These are phyloP conservation scores for Pseudogymnoascus sp. DNA, from an alignment of 2,329 filamentous ascomycete genomes.

Conservation along the genomic window DNA sequence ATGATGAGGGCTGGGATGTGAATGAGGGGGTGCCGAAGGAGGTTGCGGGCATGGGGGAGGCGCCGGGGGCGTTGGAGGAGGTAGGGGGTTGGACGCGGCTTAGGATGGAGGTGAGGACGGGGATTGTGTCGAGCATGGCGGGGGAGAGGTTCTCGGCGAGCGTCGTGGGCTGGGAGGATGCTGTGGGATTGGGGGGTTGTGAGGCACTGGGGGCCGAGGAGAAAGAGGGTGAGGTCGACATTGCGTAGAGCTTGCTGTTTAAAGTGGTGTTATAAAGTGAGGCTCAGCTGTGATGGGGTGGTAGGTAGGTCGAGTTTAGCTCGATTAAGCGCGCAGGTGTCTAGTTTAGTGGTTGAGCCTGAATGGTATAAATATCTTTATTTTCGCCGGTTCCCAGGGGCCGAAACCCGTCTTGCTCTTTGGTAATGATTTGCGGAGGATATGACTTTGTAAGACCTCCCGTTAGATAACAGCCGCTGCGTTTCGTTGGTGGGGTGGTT, in stretches of 20 bases:
- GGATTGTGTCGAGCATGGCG: constrained; percentile 76
- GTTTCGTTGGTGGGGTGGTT: constrained; percentile 4
- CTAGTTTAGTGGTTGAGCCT: neutral
- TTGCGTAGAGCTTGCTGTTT: constrained; percentile 12
- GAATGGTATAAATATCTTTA: neutral
- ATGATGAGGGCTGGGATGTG: constrained; percentile 20
- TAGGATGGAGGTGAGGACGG: constrained; percentile 70
- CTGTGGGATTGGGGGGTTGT: constrained; percentile 23
- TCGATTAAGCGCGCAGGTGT: neutral
- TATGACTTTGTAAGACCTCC: neutral
- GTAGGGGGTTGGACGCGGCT: constrained; percentile 54
- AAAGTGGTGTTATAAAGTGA: neutral
- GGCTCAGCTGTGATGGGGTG: neutral
- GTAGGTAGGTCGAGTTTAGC: neutral
- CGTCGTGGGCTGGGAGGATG: constrained; percentile 25
- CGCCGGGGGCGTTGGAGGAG: constrained; percentile 28
- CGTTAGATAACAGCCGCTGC: neutral
- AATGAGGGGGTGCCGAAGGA: constrained; percentile 22
- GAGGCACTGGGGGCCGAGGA: neutral
- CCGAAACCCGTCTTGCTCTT: neutral
- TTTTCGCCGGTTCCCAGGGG: neutral
- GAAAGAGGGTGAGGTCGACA: constrained; percentile 16
- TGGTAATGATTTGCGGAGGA: neutral
- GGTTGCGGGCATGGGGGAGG: constrained; percentile 14
- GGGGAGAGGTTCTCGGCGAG: constrained; percentile 60